Evolutionary conservation across 495 filamentous ascomycete species (phyloP).

Genomic region (Cairneyella variabilis): DNA sequence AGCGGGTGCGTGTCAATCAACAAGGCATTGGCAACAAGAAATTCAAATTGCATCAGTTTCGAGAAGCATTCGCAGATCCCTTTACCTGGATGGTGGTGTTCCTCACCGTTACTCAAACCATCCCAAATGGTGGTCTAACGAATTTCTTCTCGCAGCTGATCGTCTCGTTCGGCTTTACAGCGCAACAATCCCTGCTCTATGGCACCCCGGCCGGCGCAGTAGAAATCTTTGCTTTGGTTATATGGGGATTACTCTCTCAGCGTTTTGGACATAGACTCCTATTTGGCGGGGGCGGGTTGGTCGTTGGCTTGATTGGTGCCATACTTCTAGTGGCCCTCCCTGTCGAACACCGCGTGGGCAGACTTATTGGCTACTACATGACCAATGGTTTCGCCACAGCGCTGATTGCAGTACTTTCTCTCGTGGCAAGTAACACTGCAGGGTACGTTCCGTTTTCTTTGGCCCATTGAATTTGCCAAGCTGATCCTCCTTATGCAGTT

Average conservation of each 20-base stretch:
- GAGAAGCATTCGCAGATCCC: conserved; percentile 52
- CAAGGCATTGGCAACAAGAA: conserved; percentile 63
- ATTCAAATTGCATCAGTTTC: conserved; percentile 55
- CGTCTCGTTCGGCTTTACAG: conserved; percentile 53
- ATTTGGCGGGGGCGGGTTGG: conserved; percentile 36
- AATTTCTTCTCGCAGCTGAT: conserved; percentile 73
- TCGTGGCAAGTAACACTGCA: conserved; percentile 53
- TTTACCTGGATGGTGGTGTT: conserved; percentile 57
- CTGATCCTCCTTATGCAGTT: no score
- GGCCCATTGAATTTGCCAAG: no score
- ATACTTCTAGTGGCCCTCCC: conserved; percentile 64
- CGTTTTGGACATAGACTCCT: conserved; percentile 50
- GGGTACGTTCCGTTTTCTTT: no score
- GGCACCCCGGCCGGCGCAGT: conserved; percentile 63
- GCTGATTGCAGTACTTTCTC: conserved; percentile 17
- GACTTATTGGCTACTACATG: conserved; percentile 28
- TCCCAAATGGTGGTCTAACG: conserved; percentile 41
- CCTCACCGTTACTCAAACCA: conserved; percentile 44
- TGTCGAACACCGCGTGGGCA: conserved; percentile 35
- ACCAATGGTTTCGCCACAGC: conserved; percentile 44
- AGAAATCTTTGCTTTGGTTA: conserved; percentile 57
- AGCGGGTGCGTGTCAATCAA: conserved; percentile 58
- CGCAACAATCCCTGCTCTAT: conserved; percentile 59
- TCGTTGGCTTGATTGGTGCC: conserved; percentile 50
- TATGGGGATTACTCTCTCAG: conserved; percentile 58